Evolutionary conservation across 2,329 filamentous ascomycete genomes (phyloP).

Genomic region (Penicillium crustosum): DNA sequence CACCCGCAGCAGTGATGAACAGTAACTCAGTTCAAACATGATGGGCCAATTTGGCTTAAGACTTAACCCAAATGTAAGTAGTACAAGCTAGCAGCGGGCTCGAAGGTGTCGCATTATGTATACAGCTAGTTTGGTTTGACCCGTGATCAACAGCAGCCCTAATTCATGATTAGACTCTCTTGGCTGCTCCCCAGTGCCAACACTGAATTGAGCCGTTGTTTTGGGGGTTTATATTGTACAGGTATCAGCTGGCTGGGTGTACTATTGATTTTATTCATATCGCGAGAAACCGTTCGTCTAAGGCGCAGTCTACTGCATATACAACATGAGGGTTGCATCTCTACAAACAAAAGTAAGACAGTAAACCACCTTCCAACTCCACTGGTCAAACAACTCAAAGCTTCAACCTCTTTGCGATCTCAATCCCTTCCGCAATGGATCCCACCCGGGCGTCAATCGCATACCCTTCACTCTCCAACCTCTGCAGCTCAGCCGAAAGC

Average conservation of each 20-base stretch:
- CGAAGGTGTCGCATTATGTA: neutral
- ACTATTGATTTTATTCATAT: neutral
- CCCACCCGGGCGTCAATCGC: conserved; percentile 77
- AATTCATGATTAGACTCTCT: neutral
- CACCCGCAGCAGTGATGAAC: too few species aligned
- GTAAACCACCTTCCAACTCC: neutral
- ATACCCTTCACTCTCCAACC: conserved; percentile 67
- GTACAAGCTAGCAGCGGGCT: neutral
- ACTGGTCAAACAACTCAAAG: conserved; percentile 11
- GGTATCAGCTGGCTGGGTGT: neutral
- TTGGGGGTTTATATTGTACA: too few species aligned
- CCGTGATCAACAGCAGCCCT: neutral
- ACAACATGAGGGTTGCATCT: too few species aligned
- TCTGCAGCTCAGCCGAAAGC: conserved; percentile 67
- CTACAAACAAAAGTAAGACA: neutral
- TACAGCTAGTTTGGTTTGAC: neutral
- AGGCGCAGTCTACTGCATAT: neutral
- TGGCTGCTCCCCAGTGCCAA: neutral
- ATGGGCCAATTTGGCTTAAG: neutral
- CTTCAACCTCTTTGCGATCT: conserved; percentile 60
- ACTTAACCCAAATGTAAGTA: neutral
- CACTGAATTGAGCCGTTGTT: neutral
- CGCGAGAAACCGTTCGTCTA: neutral
- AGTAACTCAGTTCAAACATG: neutral
- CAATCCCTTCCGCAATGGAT: conserved; percentile 73